A percentile compares a stretch with the other conserved stretches of the same genome.
Evolutionary conservation across 352 stramenopile species (phyloP).

Genomic region (Pythium volutum): DNA sequence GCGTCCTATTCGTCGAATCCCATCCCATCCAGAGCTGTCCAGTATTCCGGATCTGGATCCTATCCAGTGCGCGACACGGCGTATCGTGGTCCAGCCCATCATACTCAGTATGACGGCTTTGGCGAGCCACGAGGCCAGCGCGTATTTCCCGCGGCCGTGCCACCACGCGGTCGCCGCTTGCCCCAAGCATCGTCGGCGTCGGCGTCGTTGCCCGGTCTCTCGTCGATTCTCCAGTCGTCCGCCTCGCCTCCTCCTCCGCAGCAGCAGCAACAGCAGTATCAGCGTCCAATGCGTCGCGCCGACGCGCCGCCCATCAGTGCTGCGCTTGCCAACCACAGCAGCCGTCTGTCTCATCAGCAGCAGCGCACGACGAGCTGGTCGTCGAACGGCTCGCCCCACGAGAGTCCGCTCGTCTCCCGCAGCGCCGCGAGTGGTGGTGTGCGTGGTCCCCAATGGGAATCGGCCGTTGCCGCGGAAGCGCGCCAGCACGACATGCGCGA

Average conservation of each 20-base stretch:
- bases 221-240: conserved; percentile 7
- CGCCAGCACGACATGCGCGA: conserved; percentile 2
- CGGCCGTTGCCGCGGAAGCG: not conserved
- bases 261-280: not conserved
- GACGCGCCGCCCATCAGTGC: not conserved
- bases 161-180: not conserved
- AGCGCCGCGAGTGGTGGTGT: not conserved
- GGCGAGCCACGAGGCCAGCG: not conserved
- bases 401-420: not conserved
- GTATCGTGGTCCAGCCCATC: not conserved
- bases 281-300: no score
- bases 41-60: conserved; percentile 16
- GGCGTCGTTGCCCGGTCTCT: conserved; percentile 12
- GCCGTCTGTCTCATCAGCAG: not conserved
- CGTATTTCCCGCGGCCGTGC: not conserved
- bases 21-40: not conserved
- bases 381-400: not conserved
- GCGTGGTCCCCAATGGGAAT: not conserved
- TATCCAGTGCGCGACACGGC: not conserved
- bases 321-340: not conserved
- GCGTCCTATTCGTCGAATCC: conserved; percentile 1
- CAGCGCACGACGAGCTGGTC: conserved; percentile 16
- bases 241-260: conserved; percentile 5
- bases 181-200: not conserved
- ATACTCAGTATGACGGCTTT: not conserved